Percentiles rank a stretch among this genome's conserved stretches.
Evolutionary conservation across 148 eudicot species (phyloP).

Genomic region (Nyssa sinensis): DNA sequence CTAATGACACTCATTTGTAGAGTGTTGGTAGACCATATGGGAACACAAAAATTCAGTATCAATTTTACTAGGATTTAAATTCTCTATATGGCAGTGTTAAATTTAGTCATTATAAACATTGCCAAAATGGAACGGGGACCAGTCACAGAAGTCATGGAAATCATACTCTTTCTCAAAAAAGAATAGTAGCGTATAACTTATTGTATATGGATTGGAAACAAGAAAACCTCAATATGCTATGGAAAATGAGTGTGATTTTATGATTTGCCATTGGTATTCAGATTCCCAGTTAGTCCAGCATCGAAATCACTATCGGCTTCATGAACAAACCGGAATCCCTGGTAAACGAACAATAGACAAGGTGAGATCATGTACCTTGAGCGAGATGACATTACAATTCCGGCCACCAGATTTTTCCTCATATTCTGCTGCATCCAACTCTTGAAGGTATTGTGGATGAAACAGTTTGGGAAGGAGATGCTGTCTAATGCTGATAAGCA

Average conservation of each 20-base stretch:
- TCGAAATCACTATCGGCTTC: background rate
- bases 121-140: background rate
- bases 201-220: background rate
- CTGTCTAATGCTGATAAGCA: constrained; percentile 57
- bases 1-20: background rate
- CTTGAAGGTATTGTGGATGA: constrained; percentile 48
- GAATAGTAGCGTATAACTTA: background rate
- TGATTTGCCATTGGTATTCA: background rate
- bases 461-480: constrained; percentile 63
- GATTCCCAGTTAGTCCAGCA: background rate
- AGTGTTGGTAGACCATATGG: background rate
- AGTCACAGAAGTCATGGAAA: background rate
- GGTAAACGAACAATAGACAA: background rate
- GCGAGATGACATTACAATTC: constrained; percentile 32
- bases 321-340: background rate
- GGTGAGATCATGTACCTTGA: constrained; percentile 25
- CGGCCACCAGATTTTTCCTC: constrained; percentile 61
- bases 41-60: background rate
- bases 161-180: background rate
- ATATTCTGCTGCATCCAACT: constrained; percentile 77
- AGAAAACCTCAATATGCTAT: too few species aligned
- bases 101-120: background rate
- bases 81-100: background rate
- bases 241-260: background rate
- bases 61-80: background rate